Evolutionary conservation across 805 yeast genomes (phyloP).

Genomic region (Yamadazyma scolyti): DNA sequence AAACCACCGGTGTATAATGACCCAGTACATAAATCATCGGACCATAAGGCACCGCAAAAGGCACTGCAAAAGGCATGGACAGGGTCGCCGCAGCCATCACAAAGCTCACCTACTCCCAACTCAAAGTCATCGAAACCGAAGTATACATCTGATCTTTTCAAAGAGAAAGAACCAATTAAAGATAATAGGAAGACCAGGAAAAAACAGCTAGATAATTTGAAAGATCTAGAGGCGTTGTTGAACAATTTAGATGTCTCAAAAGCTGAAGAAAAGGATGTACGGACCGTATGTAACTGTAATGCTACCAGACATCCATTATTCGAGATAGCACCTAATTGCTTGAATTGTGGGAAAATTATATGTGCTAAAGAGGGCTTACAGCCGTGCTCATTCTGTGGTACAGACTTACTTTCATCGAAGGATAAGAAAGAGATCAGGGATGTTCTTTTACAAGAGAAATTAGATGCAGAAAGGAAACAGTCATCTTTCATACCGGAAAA

Average conservation of each 20-base stretch:
- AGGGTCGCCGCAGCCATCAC: too few species aligned
- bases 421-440: conserved; percentile 59
- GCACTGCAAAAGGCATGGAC: too few species aligned
- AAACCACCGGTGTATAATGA: neutral
- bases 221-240: conserved; percentile 64
- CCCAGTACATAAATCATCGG: neutral
- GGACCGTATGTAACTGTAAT: conserved; percentile 67
- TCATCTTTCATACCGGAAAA: too few species aligned
- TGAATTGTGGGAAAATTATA: conserved; percentile 90
- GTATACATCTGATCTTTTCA: conserved; percentile 9
- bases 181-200: conserved; percentile 32
- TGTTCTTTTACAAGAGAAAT: conserved; percentile 51
- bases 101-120: neutral
- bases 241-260: conserved; percentile 42
- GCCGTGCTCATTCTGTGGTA: conserved; percentile 82
- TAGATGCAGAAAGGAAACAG: conserved; percentile 19
- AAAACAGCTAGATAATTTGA: conserved; percentile 51
- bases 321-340: conserved; percentile 88
- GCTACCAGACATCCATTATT: conserved; percentile 85
- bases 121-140: conserved; percentile 4
- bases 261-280: conserved; percentile 4
- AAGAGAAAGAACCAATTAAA: conserved; percentile 6
- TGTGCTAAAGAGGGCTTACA: conserved; percentile 88
- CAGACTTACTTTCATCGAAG: conserved; percentile 56
- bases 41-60: too few species aligned